Evolutionary conservation across 306 rosid species (phyloP).

Genomic region (Medicago truncatula): DNA sequence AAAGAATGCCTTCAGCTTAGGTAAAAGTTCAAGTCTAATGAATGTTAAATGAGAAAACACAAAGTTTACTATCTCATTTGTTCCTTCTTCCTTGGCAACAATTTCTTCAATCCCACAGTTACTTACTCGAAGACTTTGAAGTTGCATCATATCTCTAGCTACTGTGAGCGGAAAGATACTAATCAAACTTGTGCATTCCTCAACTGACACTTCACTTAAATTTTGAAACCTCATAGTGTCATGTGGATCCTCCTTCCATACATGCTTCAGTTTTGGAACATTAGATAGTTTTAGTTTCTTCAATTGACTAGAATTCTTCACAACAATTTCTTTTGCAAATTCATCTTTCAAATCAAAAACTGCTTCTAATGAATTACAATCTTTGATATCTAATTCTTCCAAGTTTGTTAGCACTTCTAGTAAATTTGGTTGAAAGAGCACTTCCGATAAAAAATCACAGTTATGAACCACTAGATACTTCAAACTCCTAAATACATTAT

Average conservation of each 20-base stretch:
- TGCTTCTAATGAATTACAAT: neutral
- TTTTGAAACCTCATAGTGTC: too few relatives aligned
- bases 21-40: neutral
- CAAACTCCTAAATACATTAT: neutral
- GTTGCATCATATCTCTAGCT: neutral
- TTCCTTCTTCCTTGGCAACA: neutral
- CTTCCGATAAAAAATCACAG: neutral
- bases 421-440: neutral
- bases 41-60: neutral
- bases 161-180: neutral
- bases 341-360: neutral
- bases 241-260: too few relatives aligned
- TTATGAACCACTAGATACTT: neutral
- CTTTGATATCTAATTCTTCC: neutral
- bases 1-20: neutral
- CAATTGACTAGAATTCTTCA: neutral
- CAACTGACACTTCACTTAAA: too few relatives aligned
- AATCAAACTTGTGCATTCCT: too few relatives aligned
- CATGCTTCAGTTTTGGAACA: too few relatives aligned
- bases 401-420: neutral
- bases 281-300: too few relatives aligned
- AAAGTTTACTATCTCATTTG: neutral
- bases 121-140: neutral
- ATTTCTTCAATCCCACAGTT: neutral
- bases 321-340: neutral